These are phyloP conservation scores for Breviolum minutum DNA, from an alignment of 73 alveolate genomes.

Conservation along the genomic window DNA sequence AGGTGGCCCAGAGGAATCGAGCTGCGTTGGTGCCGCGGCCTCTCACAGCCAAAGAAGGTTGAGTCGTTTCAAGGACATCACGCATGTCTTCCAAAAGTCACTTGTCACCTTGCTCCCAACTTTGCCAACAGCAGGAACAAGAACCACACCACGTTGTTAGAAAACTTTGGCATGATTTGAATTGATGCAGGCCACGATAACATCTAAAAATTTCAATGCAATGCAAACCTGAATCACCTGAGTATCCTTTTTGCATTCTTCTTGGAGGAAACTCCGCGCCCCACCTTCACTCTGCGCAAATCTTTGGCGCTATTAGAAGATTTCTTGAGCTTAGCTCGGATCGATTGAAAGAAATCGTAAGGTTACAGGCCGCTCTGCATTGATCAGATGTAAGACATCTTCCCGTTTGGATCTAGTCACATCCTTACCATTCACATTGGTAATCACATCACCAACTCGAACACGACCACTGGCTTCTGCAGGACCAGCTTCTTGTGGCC, in stretches of 20 bases:
- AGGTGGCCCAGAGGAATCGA: conserved; percentile 47
- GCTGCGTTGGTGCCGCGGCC: conserved; percentile 35
- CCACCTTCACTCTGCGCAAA: not conserved
- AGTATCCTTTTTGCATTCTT: too few relatives aligned
- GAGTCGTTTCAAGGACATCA: too few relatives aligned
- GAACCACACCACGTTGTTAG: too few relatives aligned
- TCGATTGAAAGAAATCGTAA: conserved; percentile 60
- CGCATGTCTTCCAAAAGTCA: too few relatives aligned
- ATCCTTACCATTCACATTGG: conserved; percentile 72
- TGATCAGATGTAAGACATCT: conserved; percentile 41
- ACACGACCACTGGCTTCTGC: conserved; percentile 93
- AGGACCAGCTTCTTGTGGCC: conserved; percentile 86
- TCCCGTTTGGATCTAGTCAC: conserved; percentile 60
- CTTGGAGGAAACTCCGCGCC: not conserved
- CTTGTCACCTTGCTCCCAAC: too few relatives aligned
- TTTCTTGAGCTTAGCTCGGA: not conserved
- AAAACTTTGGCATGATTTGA: too few relatives aligned
- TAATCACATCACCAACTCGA: conserved; percentile 73
- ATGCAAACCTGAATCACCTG: too few relatives aligned
- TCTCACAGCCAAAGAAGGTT: not conserved
- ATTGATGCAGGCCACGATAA: too few relatives aligned
- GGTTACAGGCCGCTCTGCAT: conserved; percentile 63
- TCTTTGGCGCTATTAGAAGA: conserved; percentile 5
- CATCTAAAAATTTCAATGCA: too few relatives aligned
- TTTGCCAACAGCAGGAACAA: too few relatives aligned